Percentiles rank a stretch among this genome's conserved stretches.
phyloP scores from a whole-genome alignment of 2,329 filamentous ascomycete species.

The Hymenoscyphus occultus region DNA sequence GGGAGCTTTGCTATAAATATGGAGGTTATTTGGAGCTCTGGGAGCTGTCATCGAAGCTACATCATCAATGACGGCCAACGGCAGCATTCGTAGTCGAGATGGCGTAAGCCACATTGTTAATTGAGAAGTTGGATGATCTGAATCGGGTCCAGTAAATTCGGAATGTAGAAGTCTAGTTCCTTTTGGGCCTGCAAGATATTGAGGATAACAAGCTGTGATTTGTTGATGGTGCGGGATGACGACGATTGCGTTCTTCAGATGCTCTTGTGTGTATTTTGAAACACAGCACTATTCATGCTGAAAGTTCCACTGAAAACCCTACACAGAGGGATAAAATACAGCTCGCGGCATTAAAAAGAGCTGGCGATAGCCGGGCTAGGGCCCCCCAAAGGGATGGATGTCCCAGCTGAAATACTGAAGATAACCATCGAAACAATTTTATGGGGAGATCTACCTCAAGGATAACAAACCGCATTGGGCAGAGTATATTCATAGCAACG shows the following conservation, averaged over 20 bases:
- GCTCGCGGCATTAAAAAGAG: neutral
- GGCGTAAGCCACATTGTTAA: neutral
- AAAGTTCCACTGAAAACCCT: neutral
- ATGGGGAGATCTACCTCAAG: neutral
- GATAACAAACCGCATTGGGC: neutral
- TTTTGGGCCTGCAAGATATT: neutral
- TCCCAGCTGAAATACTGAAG: slow-evolving; percentile 1
- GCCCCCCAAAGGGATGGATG: neutral
- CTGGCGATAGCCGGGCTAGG: neutral
- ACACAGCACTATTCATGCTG: slow-evolving; percentile 1
- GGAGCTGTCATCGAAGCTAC: slow-evolving; percentile 16
- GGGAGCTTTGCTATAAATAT: slow-evolving; percentile 2
- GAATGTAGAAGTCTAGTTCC: neutral
- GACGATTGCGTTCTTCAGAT: neutral
- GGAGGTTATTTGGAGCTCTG: neutral
- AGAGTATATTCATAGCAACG: neutral
- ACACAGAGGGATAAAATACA: neutral
- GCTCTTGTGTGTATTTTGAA: neutral
- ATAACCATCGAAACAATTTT: neutral
- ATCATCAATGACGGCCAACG: slow-evolving; percentile 28
- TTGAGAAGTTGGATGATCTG: neutral
- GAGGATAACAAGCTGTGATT: neutral
- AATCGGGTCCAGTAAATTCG: neutral
- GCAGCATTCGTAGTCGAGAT: neutral
- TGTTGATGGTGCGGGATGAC: neutral